Evolutionary conservation across 2,329 filamentous ascomycete genomes (phyloP), one percentile per base, ranked within the genome.

Genomic region (Fusarium devonianum): DNA sequence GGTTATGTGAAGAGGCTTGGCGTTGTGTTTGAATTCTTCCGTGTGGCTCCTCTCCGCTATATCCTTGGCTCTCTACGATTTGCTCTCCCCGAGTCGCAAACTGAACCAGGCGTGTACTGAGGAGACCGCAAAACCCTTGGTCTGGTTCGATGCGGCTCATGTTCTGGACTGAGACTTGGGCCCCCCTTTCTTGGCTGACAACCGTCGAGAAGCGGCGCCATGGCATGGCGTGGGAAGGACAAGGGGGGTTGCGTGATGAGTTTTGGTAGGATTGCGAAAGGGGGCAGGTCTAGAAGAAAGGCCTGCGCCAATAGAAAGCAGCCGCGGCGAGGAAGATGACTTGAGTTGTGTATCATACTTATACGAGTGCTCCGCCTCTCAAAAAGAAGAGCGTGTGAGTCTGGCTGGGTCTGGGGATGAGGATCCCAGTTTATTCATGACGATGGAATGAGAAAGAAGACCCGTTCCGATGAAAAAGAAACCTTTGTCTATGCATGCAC

Each of bases 21-120:
- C 58, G 63, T 65, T 65, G 57, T 45, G 47, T 49, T 64, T 59
- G 38, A 52, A 52, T 49, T 60, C 47, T 59, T n/a, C 43, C 35
- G 43, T 40, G 47, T 53, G 48, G 32, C 49, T 37, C 47, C 37
- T 25, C 22, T 52, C 32, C 58, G 47, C 56, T 40, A 49, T 48
- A 56, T 43, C 46, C 40, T 56, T 54, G 44, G 44, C 42, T 54
- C 46, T 38, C 16, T 38, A 40, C 40, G 44, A 52, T 37, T 22
- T 57, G 40, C 30, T 40, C 4, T n/a, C 12, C 17, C 22, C 18
- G 17, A 17, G 23, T 14, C 13, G 8, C 47, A 23, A 17, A 32
- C 52, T 40, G 23, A 7, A 34, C 16, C 36, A 52, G 52, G 32
- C 16, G 19, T 51, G 34, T n/a, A n/a, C 28, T 16, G 33, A 38